Base-by-base conservation (phyloP, 306 rosid genomes). In the Fragaria nilgerrensis region DNA sequence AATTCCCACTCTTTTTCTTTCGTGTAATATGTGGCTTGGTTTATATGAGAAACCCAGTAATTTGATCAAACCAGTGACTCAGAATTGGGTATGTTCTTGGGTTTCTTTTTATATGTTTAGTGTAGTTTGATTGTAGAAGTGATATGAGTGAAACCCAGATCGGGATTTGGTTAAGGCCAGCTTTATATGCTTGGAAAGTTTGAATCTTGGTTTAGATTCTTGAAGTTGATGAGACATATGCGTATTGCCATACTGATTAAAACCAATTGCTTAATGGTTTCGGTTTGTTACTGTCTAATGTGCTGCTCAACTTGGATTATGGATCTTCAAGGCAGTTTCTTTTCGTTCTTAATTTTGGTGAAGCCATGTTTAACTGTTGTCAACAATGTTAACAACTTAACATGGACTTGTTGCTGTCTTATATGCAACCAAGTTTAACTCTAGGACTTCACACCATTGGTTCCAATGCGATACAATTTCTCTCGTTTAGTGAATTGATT, bases 61-160 rank as follows among this genome's bases (percentile, higher is more conserved):
- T 41, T 58, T 56, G 77, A 37, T 56, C 41, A 14, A 52, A 72
- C 25, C 22, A 7, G 15, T 52, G 34, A 39, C 37, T 39, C 23
- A 8, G 32, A 23, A 56, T 41, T 58, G 39, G 25, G 27, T 7
- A 15, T 56, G 44, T n/a, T 45, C 2, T 58, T 56, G 37, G 11
- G 53, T 27, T 27, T 34, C 2, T 37, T 49, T 70, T 9, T 9
- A 11, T 27, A 27, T 15, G 3, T 47, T 16, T 41, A 52, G 16
- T 49, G 62, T 29, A 9, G 29, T 25, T 25, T 71, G 64, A 50
- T 73, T 73, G 34, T 11, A 29, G 0, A 50, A 71, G 34, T 10
- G 50, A 11, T 15, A 3, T 20, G 11, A 45, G 16, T 36, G 77
- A 73, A 73, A 73, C 76, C 50, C 77, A 58, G 77, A 74, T 73